Conservation (phyloP, 2,329 filamentous ascomycete genomes). For the Cadophora gregata region DNA sequence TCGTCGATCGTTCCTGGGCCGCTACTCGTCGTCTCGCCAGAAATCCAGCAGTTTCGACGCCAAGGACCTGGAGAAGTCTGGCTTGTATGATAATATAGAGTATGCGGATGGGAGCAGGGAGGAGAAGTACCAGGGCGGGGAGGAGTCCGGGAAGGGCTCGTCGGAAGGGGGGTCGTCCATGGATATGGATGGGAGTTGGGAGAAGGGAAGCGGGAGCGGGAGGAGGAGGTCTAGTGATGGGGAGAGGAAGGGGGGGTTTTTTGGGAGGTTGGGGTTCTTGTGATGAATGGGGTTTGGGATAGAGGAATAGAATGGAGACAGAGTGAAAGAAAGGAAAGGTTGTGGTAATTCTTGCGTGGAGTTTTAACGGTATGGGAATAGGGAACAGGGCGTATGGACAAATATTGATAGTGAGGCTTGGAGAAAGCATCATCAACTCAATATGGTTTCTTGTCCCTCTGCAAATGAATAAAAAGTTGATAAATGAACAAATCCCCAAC, state of each 20-base stretch:
- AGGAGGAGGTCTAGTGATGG: slow-evolving; percentile 16
- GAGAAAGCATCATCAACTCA: slow-evolving; percentile 13
- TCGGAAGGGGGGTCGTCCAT: slow-evolving; percentile 10
- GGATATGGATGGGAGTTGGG: slow-evolving; percentile 7
- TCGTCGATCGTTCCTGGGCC: slow-evolving; percentile 29
- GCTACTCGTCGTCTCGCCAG: slow-evolving; percentile 29
- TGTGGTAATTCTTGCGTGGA: neutral
- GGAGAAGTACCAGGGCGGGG: slow-evolving; percentile 21
- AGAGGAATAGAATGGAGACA: neutral
- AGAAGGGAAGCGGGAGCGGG: slow-evolving; percentile 6
- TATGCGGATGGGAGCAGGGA: slow-evolving; percentile 35
- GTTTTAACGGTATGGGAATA: neutral
- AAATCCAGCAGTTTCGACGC: slow-evolving; percentile 22
- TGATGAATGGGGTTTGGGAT: neutral
- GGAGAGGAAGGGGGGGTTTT: slow-evolving; percentile 33
- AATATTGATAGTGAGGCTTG: neutral
- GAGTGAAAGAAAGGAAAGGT: neutral
- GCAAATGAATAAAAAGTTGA: neutral
- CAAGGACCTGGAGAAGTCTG: slow-evolving; percentile 20
- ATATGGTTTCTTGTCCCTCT: neutral
- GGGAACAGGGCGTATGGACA: neutral
- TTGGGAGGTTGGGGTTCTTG: slow-evolving; percentile 31
- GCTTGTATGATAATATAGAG: slow-evolving; percentile 36
- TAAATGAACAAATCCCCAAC: neutral
- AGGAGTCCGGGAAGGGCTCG: slow-evolving; percentile 12